phyloP scores from a whole-genome alignment of 768 basidiomycete genomes.

The Cystobasidium onofrii region DNA sequence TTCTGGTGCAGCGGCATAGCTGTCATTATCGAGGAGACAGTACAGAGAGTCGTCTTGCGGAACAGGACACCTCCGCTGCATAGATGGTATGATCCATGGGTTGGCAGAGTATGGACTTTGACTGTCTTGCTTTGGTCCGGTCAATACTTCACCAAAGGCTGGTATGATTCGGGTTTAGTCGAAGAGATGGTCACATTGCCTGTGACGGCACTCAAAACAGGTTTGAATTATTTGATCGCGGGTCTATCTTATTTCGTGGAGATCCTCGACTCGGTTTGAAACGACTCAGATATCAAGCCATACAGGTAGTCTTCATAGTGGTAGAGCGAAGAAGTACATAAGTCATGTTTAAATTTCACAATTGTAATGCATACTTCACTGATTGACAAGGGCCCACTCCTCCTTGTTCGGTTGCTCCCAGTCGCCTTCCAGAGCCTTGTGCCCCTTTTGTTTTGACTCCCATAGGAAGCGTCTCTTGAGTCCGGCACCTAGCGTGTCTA shows the following conservation, averaged over 20 bases:
- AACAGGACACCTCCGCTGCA: background rate
- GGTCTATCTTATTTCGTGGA: background rate
- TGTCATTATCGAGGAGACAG: constrained; percentile 15
- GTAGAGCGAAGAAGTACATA: background rate
- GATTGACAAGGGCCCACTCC: constrained; percentile 13
- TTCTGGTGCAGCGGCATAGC: constrained; percentile 23
- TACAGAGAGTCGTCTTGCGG: background rate
- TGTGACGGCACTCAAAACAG: background rate
- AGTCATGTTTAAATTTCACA: background rate
- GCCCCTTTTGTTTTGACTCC: constrained; percentile 11
- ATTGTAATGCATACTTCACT: background rate
- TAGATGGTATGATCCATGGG: constrained; percentile 27
- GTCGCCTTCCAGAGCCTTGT: background rate
- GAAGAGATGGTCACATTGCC: constrained; percentile 30
- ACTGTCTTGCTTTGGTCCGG: constrained; percentile 25
- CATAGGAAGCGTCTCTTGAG: background rate
- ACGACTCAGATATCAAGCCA: background rate
- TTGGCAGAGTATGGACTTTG: constrained; percentile 23
- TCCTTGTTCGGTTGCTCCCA: background rate
- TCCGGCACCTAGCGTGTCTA: constrained; percentile 19
- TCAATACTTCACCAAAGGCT: constrained; percentile 26
- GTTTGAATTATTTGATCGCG: background rate
- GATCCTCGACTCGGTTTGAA: background rate
- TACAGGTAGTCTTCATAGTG: background rate
- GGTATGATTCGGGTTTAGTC: constrained; percentile 22